Base-by-base conservation (phyloP, 2,329 filamentous ascomycete genomes). In the Calonectria pteridis region DNA sequence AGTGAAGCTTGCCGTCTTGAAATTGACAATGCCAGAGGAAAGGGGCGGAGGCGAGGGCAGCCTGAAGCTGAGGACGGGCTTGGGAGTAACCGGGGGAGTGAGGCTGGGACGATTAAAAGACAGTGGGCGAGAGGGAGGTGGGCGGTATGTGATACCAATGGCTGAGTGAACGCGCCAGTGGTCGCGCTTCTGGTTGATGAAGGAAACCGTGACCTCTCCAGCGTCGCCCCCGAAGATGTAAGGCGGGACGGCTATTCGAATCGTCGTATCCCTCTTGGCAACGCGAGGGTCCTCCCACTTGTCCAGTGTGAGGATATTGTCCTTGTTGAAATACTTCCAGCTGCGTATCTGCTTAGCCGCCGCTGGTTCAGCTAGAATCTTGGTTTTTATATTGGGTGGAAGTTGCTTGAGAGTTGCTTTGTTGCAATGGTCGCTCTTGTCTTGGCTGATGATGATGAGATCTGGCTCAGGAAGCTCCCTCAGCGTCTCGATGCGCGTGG, bases 151-250 rank as follows among this genome's bases (percentile, higher is more conserved):
- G 77, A 95, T 93, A 18, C 91, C 93, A 75, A 95, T 89, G 14
- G 92, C 93, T 71, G 91, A 90, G 80, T 94, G 92, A 0, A 93
- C 79, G 4, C 90, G 89, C 10, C 89, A 90, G 5, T 92, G 78
- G 78, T 94, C 92, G 62, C 87, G 83, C 79, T 89, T 91, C 67
- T 92, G 90, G 0, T 89, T 86, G 35, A 95, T 88, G 81, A 91
- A 92, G 1, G 92, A 87, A n/a, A 95, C 87, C 0, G 93, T 94
- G n/a, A 94, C 88, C 84, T 95, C 92, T 23, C 93, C 93, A 11
- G 88, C 85, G 18, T 87, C 84, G 6, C 90, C 91, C 29, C 87
- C 86, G 0, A 87, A 83, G 3, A 87, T 84, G 29, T 88, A 82
- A 0, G 91, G 83, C 3, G 90, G 89, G 5, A 95, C 85, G 0